Evolutionary conservation across 371 early-diverging fungal species (phyloP).

Genomic region (Batkoa obscura): DNA sequence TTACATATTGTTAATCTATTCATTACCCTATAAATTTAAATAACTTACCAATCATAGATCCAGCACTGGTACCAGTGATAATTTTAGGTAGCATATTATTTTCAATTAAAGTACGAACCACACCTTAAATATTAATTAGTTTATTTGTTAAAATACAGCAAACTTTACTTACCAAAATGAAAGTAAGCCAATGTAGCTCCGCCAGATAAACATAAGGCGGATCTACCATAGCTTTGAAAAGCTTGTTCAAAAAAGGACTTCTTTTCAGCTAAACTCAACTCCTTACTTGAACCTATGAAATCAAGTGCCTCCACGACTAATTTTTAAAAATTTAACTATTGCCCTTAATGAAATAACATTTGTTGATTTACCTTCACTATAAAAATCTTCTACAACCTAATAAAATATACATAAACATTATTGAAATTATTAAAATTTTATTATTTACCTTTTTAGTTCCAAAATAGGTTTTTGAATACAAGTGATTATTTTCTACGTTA

Average conservation of each 20-base stretch:
- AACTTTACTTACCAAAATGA: conserved; percentile 33
- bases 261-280: conserved; percentile 32
- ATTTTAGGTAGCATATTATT: conserved; percentile 57
- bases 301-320: conserved; percentile 40
- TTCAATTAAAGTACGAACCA: conserved; percentile 55
- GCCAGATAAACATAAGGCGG: conserved; percentile 74
- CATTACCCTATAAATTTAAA: conserved; percentile 12
- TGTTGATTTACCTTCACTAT: conserved; percentile 7
- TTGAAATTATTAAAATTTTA: neutral
- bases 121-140: too few relatives aligned
- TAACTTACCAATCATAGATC: conserved; percentile 29
- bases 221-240: conserved; percentile 62
- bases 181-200: conserved; percentile 75
- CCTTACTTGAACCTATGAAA: conserved; percentile 25
- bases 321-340: too few relatives aligned
- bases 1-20: conserved; percentile 9
- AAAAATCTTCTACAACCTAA: conserved; percentile 1
- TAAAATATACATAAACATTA: neutral
- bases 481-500: conserved; percentile 50
- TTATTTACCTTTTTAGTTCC: conserved; percentile 45
- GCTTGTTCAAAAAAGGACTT: conserved; percentile 48
- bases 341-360: conserved; percentile 3
- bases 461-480: conserved; percentile 53
- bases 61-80: conserved; percentile 74
- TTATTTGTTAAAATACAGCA: conserved; percentile 12